These are phyloP conservation scores for Colletotrichum euphorbiae DNA, from an alignment of 2,329 filamentous ascomycete genomes.

Conservation along the genomic window DNA sequence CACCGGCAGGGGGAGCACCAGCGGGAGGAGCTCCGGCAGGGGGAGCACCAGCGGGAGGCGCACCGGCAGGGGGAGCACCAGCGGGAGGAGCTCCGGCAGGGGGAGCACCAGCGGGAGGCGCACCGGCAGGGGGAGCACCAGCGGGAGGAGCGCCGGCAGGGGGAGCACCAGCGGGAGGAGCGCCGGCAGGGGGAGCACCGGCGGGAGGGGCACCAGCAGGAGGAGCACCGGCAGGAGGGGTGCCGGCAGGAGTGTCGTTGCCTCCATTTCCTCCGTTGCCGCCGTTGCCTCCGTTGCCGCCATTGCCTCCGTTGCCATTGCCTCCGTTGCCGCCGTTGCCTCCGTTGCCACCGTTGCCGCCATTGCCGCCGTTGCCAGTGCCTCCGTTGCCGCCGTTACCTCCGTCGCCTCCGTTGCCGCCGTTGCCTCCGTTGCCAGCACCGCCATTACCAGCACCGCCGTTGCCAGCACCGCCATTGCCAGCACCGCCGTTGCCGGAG, in stretches of 20 bases:
- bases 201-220: background rate
- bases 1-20: background rate
- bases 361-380: background rate
- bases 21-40: background rate
- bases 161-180: background rate
- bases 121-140: background rate
- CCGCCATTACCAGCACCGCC: background rate
- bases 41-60: background rate
- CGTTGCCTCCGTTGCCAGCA: background rate
- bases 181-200: background rate
- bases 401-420: background rate
- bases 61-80: too few relatives aligned
- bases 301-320: too few relatives aligned
- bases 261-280: background rate
- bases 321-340: background rate
- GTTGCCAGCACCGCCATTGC: background rate
- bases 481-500: background rate
- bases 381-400: background rate
- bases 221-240: background rate
- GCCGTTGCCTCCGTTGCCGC: too few relatives aligned
- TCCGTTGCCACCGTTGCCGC: background rate
- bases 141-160: background rate
- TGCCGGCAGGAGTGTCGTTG: background rate
- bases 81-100: too few relatives aligned
- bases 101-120: too few relatives aligned